Base-by-base conservation (phyloP, 345 rosid genomes). In the Lepidium aucheri region DNA sequence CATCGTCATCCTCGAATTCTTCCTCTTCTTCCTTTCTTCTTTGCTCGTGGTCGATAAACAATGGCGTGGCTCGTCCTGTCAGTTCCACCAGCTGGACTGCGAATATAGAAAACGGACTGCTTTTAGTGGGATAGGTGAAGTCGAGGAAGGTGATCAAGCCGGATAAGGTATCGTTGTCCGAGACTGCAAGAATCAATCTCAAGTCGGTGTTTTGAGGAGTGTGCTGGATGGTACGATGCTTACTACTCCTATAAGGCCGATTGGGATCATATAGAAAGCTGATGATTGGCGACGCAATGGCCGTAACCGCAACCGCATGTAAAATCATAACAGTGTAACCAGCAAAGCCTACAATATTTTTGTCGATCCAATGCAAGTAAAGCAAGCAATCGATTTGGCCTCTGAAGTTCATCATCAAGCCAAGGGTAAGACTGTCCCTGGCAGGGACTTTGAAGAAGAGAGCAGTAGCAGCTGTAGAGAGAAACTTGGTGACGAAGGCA, bases 211-310 rank as follows among this genome's bases (percentile, higher is more conserved):
- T 40, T 0, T 72, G 86, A 4, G 87, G 74, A 6, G 82, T 81
- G 73, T 93, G 88, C 9, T 90, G 97, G 75, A 90, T 80, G 18
- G 96, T 90, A 32, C 94, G 83, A 60, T 84, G 79, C 53, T 64
- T 83, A 76, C 74, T 86, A n/a, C 83, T 82, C 79, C 78, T 81
- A 61, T 86, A 85, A 13, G 96, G 94, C 66, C 68, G 80, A 1
- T 84, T 73, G 16, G 97, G 97, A 65, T 90, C 91, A 10, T 86
- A 90, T 5, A 93, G 75, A 32, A 85, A 41, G 75, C 76, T 72
- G 14, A 88, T 85, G 30, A 86, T 12, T 0, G 90, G 89, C 5
- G 85, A 63, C 3, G 42, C 24, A 46, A 80, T 14, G 22, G 65
- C 82, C 0, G 84, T 86, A 26, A 70, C 15, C 5, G 53, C 3